These are phyloP conservation scores for Fusarium ramigenum DNA, from an alignment of 2,329 filamentous ascomycete species.

Conservation along the genomic window DNA sequence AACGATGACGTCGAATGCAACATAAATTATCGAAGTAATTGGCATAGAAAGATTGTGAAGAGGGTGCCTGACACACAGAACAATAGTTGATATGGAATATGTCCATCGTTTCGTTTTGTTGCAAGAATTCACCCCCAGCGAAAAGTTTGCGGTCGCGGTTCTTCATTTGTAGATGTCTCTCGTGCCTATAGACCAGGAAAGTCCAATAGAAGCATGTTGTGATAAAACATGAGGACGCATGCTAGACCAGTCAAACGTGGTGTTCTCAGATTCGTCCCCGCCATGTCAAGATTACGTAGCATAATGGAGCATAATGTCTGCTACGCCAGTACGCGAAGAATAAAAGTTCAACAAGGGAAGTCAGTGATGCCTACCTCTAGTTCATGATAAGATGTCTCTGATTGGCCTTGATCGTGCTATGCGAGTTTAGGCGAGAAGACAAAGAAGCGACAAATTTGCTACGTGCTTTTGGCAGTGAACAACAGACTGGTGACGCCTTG, in stretches of 20 bases:
- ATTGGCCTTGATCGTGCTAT: neutral
- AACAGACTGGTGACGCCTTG: rapidly evolving
- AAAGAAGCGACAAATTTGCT: neutral
- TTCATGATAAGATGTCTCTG: neutral
- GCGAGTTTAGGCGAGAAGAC: neutral
- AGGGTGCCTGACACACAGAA: rapidly evolving
- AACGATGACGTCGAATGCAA: too few species aligned
- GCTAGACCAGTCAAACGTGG: neutral
- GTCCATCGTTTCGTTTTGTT: neutral
- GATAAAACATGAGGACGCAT: rapidly evolving
- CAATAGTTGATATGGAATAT: too few species aligned
- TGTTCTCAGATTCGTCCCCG: neutral
- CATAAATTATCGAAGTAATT: neutral
- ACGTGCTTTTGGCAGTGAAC: neutral
- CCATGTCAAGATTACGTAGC: neutral
- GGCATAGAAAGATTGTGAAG: too few species aligned
- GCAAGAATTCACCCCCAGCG: rapidly evolving
- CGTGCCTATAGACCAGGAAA: neutral
- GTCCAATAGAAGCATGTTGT: rapidly evolving
- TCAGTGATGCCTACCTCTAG: neutral
- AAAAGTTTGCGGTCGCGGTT: too few species aligned
- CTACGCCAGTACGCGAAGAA: neutral
- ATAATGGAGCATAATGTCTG: rapidly evolving
- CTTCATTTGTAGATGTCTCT: too few species aligned
- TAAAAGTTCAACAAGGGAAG: neutral